These are phyloP conservation scores for Diaporthe sp. DNA, from an alignment of 2,329 filamentous ascomycete species.

Conservation along the genomic window DNA sequence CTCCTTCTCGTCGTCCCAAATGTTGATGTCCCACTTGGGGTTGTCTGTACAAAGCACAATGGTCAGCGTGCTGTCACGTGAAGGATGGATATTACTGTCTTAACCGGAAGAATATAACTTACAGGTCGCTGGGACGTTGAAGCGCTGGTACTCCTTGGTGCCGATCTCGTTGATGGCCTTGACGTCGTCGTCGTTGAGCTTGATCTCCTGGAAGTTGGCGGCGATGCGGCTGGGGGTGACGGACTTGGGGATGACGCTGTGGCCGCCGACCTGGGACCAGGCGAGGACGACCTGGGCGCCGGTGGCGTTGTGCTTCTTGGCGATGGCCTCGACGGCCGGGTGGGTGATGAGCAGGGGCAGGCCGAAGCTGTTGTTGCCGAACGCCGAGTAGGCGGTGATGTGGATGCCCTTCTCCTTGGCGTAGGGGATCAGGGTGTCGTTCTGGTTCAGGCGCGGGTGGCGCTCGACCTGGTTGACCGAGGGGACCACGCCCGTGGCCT, in stretches of 20 bases:
- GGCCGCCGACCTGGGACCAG: constrained; percentile 72
- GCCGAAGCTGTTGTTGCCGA: constrained; percentile 61
- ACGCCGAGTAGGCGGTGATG: constrained; percentile 74
- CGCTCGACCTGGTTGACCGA: constrained; percentile 80
- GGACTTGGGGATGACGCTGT: constrained; percentile 82
- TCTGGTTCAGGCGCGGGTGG: constrained; percentile 72
- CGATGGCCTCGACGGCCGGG: constrained; percentile 67
- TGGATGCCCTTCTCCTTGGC: constrained; percentile 74
- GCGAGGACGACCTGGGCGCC: constrained; percentile 65
- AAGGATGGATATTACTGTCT: neutral
- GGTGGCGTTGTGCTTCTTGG: constrained; percentile 62
- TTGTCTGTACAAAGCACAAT: constrained; percentile 52
- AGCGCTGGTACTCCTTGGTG: constrained; percentile 58
- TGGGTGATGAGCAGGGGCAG: constrained; percentile 70
- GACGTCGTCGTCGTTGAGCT: constrained; percentile 71
- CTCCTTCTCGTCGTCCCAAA: constrained; percentile 68
- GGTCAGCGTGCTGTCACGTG: neutral
- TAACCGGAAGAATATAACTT: constrained; percentile 42
- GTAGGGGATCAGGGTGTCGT: constrained; percentile 71
- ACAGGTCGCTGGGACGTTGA: constrained; percentile 61
- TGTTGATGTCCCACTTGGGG: constrained; percentile 69
- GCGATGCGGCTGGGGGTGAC: constrained; percentile 77
- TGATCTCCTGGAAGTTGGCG: constrained; percentile 77
- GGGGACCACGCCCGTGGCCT: constrained; percentile 68
- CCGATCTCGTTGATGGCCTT: constrained; percentile 73